Evolutionary conservation across 805 yeast species (phyloP).

Genomic region (Ogataea pini): DNA sequence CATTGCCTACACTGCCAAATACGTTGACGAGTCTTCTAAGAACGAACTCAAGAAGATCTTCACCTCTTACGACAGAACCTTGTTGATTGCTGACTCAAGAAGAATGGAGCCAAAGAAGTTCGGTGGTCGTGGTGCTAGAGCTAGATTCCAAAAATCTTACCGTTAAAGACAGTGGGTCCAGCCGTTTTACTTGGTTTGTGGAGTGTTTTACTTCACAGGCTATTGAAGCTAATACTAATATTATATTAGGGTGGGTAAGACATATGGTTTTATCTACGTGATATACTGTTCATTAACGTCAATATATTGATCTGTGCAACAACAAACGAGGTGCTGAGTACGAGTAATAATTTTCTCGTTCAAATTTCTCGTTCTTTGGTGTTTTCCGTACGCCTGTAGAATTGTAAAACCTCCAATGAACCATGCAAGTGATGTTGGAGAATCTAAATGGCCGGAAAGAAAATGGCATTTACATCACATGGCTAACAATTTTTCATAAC

Average conservation of each 20-base stretch:
- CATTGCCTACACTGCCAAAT: constrained; percentile 99
- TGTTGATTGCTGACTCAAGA: constrained; percentile 99
- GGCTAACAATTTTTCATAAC: too few species aligned
- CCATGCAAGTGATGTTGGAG: too few species aligned
- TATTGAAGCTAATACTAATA: constrained; percentile 7
- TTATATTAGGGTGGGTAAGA: constrained; percentile 3
- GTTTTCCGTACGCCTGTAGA: too few species aligned
- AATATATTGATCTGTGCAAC: constrained; percentile 2
- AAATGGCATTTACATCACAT: too few species aligned
- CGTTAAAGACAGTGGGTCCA: constrained; percentile 60
- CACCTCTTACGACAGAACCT: constrained; percentile 98
- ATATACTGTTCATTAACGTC: constrained; percentile 3
- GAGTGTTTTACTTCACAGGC: neutral
- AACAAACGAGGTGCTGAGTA: neutral
- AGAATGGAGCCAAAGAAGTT: constrained; percentile 99
- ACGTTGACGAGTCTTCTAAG: constrained; percentile 98
- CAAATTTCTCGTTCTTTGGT: too few species aligned
- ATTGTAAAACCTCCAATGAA: too few species aligned
- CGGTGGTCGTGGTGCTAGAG: constrained; percentile 99
- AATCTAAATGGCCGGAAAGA: too few species aligned
- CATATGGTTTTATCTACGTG: neutral
- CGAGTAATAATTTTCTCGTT: too few species aligned
- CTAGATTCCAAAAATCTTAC: constrained; percentile 99
- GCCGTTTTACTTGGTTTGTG: neutral
- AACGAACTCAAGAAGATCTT: constrained; percentile 98